Evolutionary conservation across 306 rosid genomes (phyloP).

Genomic region (Alnus glutinosa): DNA sequence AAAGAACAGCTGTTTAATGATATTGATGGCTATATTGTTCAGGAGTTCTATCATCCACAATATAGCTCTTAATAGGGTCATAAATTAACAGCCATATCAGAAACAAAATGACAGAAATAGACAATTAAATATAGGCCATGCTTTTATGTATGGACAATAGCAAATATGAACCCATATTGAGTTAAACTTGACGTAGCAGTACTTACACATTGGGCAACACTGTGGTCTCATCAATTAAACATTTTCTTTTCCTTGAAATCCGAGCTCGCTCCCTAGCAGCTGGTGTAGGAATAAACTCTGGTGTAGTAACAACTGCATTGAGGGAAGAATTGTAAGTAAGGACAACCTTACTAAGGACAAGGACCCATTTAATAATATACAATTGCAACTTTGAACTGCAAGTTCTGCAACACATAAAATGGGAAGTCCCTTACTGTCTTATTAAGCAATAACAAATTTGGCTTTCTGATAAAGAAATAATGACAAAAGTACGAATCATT

Average conservation of each 20-base stretch:
- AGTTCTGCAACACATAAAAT: slow-evolving; percentile 11
- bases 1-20: not conserved
- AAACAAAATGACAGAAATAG: not conserved
- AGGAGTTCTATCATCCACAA: not conserved
- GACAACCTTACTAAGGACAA: not conserved
- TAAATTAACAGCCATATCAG: not conserved
- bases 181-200: slow-evolving; percentile 2
- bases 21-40: not conserved
- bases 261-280: slow-evolving; percentile 39
- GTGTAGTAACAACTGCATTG: slow-evolving; percentile 47
- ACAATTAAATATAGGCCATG: not conserved
- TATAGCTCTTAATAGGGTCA: not conserved
- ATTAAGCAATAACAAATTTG: not conserved
- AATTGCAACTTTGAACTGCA: not conserved
- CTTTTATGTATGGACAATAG: not conserved
- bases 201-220: slow-evolving; percentile 66
- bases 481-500: not conserved
- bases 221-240: slow-evolving; percentile 41
- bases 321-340: slow-evolving; percentile 11
- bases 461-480: not conserved
- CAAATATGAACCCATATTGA: not conserved
- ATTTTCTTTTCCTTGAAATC: slow-evolving; percentile 63
- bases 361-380: not conserved
- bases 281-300: slow-evolving; percentile 62
- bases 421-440: not conserved